Conservation (phyloP, 805 yeast species). For the Jamesozyma piceae region DNA sequence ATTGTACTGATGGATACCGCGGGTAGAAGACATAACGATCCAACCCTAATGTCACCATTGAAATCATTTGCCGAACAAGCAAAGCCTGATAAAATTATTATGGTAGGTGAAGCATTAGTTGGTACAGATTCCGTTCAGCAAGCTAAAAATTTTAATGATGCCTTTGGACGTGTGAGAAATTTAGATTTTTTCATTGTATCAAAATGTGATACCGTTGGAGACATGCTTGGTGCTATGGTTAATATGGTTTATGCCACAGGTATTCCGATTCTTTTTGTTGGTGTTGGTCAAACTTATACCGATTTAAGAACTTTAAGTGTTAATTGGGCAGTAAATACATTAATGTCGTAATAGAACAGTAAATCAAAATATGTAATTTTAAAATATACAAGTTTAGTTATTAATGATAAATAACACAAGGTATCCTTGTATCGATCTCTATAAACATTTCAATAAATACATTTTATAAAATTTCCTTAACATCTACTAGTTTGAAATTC, state of each 20-base stretch:
- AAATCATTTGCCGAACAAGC: slow-evolving; percentile 94
- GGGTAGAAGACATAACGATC: slow-evolving; percentile 93
- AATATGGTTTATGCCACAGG: slow-evolving; percentile 95
- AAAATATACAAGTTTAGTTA: background rate
- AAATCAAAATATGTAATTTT: background rate
- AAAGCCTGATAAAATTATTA: slow-evolving; percentile 87
- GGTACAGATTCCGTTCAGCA: slow-evolving; percentile 97
- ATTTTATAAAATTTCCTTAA: slow-evolving; percentile 6
- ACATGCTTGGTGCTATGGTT: slow-evolving; percentile 90
- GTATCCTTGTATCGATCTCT: background rate
- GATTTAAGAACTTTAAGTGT: slow-evolving; percentile 85
- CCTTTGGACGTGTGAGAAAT: slow-evolving; percentile 75
- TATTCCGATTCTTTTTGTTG: slow-evolving; percentile 90
- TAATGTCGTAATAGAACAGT: slow-evolving; percentile 43
- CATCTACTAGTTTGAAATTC: slow-evolving; percentile 48
- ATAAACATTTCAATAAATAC: too few species aligned
- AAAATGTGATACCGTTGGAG: slow-evolving; percentile 96
- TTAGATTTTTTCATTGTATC: slow-evolving; percentile 87
- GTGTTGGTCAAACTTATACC: slow-evolving; percentile 94
- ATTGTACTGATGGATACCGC: slow-evolving; percentile 94
- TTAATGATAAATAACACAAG: too few species aligned
- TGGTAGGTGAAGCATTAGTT: slow-evolving; percentile 97
- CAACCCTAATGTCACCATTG: slow-evolving; percentile 88
- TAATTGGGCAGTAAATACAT: slow-evolving; percentile 81
- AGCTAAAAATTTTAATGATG: slow-evolving; percentile 85